Evolutionary conservation across 805 yeast species (phyloP).

Genomic region (Kazachstania taianensis): DNA sequence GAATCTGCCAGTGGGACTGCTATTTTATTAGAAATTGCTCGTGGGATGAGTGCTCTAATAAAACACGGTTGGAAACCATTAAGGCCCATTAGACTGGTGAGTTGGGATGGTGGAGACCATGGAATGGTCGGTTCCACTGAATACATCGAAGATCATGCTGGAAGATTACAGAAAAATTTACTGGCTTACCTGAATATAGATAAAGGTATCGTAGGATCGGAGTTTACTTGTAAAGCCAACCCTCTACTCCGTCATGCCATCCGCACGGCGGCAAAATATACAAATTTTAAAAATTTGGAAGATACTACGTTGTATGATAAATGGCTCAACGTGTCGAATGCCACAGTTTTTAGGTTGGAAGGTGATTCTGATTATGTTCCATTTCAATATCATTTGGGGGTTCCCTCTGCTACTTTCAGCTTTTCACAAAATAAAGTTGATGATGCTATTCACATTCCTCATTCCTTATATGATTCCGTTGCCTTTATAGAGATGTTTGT

Average conservation of each 20-base stretch:
- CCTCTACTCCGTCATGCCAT: conserved; percentile 46
- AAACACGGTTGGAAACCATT: conserved; percentile 59
- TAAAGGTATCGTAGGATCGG: conserved; percentile 42
- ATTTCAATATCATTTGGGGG: conserved; percentile 57
- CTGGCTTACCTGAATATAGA: conserved; percentile 46
- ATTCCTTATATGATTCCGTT: conserved; percentile 50
- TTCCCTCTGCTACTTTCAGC: conserved; percentile 49
- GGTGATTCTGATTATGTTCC: conserved; percentile 47
- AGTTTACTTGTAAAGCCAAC: conserved; percentile 39
- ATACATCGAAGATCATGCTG: conserved; percentile 52
- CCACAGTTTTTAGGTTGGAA: conserved; percentile 34
- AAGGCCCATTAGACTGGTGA: conserved; percentile 57
- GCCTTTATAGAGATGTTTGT: conserved; percentile 44
- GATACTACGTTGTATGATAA: conserved; percentile 39
- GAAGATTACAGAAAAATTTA: conserved; percentile 37
- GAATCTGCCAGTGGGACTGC: conserved; percentile 43
- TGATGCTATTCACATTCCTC: conserved; percentile 47
- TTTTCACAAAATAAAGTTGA: conserved; percentile 27
- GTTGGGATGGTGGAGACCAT: conserved; percentile 77
- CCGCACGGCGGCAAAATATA: conserved; percentile 34
- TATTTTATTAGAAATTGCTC: conserved; percentile 40
- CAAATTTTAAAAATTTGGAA: conserved; percentile 34
- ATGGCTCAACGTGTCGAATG: conserved; percentile 32
- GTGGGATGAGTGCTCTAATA: conserved; percentile 38
- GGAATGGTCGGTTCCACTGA: conserved; percentile 72